A percentile compares a stretch with the other conserved stretches of the same genome.
Evolutionary conservation across 1,139 yeast genomes (phyloP).

Genomic region (Nadsonia commutata): DNA sequence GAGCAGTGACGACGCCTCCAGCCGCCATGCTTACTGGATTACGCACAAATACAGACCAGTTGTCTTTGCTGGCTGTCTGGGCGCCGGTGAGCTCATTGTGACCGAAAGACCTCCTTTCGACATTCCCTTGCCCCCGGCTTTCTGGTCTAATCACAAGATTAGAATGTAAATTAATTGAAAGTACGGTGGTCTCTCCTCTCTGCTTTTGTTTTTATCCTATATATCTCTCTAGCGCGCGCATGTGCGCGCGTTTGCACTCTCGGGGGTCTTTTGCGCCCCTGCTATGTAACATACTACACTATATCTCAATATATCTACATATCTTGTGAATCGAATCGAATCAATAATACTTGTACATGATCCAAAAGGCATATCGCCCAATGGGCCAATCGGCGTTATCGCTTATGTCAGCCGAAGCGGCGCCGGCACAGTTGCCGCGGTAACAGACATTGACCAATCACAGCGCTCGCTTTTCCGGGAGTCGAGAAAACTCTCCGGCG

Average conservation of each 20-base stretch:
- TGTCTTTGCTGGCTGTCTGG: slow-evolving; percentile 44
- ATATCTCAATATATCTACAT: not conserved
- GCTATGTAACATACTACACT: not conserved
- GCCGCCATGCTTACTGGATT: slow-evolving; percentile 45
- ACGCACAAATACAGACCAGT: slow-evolving; percentile 68
- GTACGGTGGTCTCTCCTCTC: not conserved
- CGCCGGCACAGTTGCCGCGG: not conserved
- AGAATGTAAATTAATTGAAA: slow-evolving; percentile 21
- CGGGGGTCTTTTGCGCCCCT: no score
- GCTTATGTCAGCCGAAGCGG: no score
- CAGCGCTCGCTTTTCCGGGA: not conserved
- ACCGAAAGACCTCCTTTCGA: slow-evolving; percentile 64
- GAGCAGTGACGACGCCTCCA: slow-evolving; percentile 10
- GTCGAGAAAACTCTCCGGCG: not conserved
- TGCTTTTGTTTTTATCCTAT: not conserved
- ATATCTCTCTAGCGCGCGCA: not conserved
- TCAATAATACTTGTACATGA: no score
- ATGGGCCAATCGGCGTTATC: no score
- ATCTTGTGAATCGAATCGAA: no score
- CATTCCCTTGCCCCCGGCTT: slow-evolving; percentile 56
- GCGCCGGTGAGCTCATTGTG: slow-evolving; percentile 46
- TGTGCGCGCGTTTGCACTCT: no score
- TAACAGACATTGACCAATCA: not conserved
- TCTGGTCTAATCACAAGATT: slow-evolving; percentile 50
- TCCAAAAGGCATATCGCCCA: no score